A percentile compares a stretch with the other conserved stretches of the same genome.
Conservation (phyloP, 139 green algal species). For the Picochlorum sp. region DNA sequence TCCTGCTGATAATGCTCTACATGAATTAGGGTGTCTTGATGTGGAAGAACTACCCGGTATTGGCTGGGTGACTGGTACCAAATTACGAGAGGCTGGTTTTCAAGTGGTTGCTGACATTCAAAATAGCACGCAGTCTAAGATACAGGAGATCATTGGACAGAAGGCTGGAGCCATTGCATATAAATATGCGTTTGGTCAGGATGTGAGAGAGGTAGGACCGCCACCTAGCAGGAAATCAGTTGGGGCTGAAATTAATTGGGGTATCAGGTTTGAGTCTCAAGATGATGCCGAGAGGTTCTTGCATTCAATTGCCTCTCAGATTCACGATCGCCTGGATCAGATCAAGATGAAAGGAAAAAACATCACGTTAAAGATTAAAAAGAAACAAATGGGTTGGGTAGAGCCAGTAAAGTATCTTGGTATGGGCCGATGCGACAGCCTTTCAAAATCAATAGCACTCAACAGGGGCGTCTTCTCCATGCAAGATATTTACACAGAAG, state of each 20-base stretch:
- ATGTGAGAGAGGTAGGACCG: slow-evolving; percentile 46
- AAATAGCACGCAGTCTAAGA: slow-evolving; percentile 30
- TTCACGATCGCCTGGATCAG: slow-evolving; percentile 25
- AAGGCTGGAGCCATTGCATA: slow-evolving; percentile 61
- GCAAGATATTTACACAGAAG: slow-evolving; percentile 36
- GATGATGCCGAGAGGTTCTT: slow-evolving; percentile 60
- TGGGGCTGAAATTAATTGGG: slow-evolving; percentile 90
- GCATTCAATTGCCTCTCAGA: slow-evolving; percentile 35
- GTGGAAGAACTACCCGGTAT: slow-evolving; percentile 80
- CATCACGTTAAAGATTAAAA: slow-evolving; percentile 82
- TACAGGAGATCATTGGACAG: slow-evolving; percentile 57
- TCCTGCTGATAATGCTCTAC: background rate
- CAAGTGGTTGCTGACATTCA: slow-evolving; percentile 41
- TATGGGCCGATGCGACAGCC: slow-evolving; percentile 78
- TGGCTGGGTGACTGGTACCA: slow-evolving; percentile 51
- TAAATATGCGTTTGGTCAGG: slow-evolving; percentile 42
- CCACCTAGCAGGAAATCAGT: slow-evolving; percentile 41
- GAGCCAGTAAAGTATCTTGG: slow-evolving; percentile 84
- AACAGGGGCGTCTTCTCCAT: slow-evolving; percentile 13
- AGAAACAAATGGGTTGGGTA: slow-evolving; percentile 51
- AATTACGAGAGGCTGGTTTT: slow-evolving; percentile 56
- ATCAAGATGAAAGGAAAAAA: slow-evolving; percentile 40
- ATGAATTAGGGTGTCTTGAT: background rate
- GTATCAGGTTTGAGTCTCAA: slow-evolving; percentile 63
- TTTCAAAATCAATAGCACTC: slow-evolving; percentile 44